Evolutionary conservation across 129 eudicot genomes (phyloP).

Genomic region (Daucus carota): DH1_v3.0 NC_030383.2:7318001-7318500

Average conservation of each 20-base stretch:
- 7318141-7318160: not conserved
- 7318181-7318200: not conserved
- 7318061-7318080: constrained; percentile 2
- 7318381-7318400: not conserved
- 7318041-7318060: not conserved
- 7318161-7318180: not conserved
- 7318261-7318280: not conserved
- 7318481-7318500: not conserved
- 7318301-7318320: constrained; percentile 1
- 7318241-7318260: constrained; percentile 8
- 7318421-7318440: not conserved
- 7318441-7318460: not conserved
- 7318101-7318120: constrained; percentile 2
- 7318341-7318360: constrained; percentile 5
- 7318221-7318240: constrained; percentile 1
- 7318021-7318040: constrained; percentile 11
- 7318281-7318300: not conserved
- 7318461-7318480: not conserved
- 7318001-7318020: not conserved
- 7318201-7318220: constrained; percentile 7
- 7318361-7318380: not conserved
- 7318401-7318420: not conserved
- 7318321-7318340: not conserved
- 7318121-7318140: not conserved
- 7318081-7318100: not conserved